Evolutionary conservation across 441 rosid genomes (phyloP).

Genomic region (Omphalea diandra): DNA sequence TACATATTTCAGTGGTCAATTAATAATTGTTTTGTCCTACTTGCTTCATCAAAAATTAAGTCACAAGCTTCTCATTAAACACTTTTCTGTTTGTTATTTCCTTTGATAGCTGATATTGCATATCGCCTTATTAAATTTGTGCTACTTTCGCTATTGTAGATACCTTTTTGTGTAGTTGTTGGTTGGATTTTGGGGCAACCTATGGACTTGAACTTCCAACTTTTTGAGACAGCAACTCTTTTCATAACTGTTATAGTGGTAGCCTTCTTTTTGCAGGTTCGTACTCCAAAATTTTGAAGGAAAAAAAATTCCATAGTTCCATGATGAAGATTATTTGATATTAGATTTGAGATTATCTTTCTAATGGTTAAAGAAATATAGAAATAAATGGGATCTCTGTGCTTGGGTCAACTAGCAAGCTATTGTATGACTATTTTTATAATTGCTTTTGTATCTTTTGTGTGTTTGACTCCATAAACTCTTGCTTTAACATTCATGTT

Average conservation of each 20-base stretch:
- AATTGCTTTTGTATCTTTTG: not conserved
- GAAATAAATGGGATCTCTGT: not conserved
- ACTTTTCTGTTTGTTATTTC: not conserved
- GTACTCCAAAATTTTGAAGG: not conserved
- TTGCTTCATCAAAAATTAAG: no score
- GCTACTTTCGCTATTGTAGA: constrained; percentile 39
- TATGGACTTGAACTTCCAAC: constrained; percentile 91
- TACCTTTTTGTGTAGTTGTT: constrained; percentile 90
- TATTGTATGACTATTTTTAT: not conserved
- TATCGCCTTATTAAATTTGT: not conserved
- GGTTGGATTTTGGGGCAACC: constrained; percentile 90
- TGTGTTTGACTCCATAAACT: not conserved
- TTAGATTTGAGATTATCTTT: not conserved
- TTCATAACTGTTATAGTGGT: constrained; percentile 92
- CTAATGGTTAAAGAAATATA: not conserved
- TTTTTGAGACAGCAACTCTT: constrained; percentile 88
- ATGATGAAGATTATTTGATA: not conserved
- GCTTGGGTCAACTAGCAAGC: not conserved
- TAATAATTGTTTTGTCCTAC: no score
- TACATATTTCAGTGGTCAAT: not conserved
- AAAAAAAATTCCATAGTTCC: not conserved
- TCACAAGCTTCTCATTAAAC: no score
- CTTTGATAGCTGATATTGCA: not conserved
- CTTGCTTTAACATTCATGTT: not conserved
- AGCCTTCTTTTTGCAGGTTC: constrained; percentile 90